These are phyloP conservation scores for Fusarium abutilonis DNA, from an alignment of 2,329 filamentous ascomycete species.

Conservation along the genomic window DNA sequence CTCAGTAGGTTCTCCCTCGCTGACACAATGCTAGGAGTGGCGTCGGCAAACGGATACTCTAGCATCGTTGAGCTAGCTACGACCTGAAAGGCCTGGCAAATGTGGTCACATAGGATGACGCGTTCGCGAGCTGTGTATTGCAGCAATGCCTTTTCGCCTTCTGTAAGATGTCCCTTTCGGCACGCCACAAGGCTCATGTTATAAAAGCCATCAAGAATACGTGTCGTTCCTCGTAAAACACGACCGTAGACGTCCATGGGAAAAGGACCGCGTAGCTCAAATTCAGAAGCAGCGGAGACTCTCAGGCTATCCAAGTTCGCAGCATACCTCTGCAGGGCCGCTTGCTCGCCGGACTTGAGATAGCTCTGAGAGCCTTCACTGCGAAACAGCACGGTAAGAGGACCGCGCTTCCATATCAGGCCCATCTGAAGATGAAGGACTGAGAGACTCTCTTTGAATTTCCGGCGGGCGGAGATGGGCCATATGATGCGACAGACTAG, in stretches of 20 bases:
- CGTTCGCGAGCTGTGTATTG: conserved; percentile 82
- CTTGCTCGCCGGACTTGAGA: conserved; percentile 44
- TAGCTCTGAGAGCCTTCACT: conserved; percentile 76
- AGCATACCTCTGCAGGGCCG: conserved; percentile 48
- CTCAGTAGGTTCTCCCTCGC: conserved; percentile 85
- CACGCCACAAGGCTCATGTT: conserved; percentile 93
- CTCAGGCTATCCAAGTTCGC: conserved; percentile 78
- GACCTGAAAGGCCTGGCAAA: conserved; percentile 87
- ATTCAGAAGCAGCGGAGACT: conserved; percentile 78
- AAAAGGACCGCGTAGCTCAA: conserved; percentile 87
- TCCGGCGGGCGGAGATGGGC: conserved; percentile 88
- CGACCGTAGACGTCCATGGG: conserved; percentile 76
- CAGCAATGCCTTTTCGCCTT: conserved; percentile 83
- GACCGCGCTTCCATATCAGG: conserved; percentile 94
- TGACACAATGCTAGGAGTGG: conserved; percentile 81
- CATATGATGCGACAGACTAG: conserved; percentile 89
- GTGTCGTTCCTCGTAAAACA: conserved; percentile 80
- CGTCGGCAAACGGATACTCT: conserved; percentile 90
- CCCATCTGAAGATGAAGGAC: conserved; percentile 93
- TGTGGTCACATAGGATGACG: conserved; percentile 81
- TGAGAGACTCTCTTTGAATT: conserved; percentile 88
- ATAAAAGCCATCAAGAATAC: conserved; percentile 91
- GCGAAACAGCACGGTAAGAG: conserved; percentile 76
- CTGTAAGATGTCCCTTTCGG: conserved; percentile 78
- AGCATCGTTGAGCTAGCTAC: conserved; percentile 92